phyloP scores from a whole-genome alignment of 768 basidiomycete species.

The Mycena polygramma region DNA sequence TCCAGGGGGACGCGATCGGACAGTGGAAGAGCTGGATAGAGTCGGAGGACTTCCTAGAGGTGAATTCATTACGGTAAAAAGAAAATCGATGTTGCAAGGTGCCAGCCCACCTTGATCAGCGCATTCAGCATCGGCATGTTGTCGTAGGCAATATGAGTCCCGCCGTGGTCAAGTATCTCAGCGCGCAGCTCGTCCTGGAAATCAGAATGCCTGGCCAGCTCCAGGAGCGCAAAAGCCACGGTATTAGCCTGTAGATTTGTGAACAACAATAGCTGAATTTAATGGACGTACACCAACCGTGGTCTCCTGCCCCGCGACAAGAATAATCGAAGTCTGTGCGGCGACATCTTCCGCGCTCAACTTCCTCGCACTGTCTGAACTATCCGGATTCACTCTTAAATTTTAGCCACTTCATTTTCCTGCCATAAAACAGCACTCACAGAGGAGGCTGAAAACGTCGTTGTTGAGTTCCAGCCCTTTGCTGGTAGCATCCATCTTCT shows the following conservation, averaged over 20 bases:
- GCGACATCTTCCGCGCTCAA: conserved; percentile 7
- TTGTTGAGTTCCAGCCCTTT: conserved; percentile 4
- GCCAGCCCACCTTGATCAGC: conserved; percentile 25
- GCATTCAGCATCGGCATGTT: conserved; percentile 29
- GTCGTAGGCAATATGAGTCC: neutral
- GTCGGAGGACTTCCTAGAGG: conserved; percentile 28
- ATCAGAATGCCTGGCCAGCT: conserved; percentile 17
- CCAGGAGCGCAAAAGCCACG: conserved; percentile 10
- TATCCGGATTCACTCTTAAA: neutral
- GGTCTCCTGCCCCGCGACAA: conserved; percentile 28
- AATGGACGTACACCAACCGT: neutral
- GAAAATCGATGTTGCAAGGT: too few relatives aligned
- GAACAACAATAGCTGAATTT: neutral
- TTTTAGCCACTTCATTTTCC: too few relatives aligned
- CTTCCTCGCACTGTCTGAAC: neutral
- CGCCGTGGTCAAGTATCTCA: conserved; percentile 5
- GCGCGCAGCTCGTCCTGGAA: conserved; percentile 19
- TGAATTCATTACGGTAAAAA: neutral
- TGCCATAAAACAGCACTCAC: conserved; percentile 4
- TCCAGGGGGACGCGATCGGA: conserved; percentile 18
- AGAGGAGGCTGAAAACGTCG: conserved; percentile 1
- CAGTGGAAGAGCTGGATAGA: conserved; percentile 15
- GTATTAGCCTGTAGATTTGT: conserved; percentile 19
- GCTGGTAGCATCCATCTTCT: neutral
- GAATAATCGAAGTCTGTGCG: conserved; percentile 12